Evolutionary conservation across 176 grass and related monocot genomes (phyloP).

Genomic region (Oryza longistaminata): DNA sequence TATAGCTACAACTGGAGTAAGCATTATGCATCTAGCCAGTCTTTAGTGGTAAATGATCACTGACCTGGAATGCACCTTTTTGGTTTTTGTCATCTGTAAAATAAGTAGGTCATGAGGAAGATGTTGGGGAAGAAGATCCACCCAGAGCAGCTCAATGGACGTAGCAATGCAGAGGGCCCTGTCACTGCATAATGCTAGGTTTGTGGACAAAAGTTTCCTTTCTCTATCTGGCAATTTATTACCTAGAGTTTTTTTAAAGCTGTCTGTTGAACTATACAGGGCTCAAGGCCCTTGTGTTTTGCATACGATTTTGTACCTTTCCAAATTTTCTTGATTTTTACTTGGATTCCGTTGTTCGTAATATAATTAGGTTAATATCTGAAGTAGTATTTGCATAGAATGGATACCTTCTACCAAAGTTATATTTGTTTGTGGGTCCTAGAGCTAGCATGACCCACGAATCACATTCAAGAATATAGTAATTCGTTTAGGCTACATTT

Average conservation of each 20-base stretch:
- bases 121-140: conserved; percentile 98
- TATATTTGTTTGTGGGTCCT: conserved; percentile 21
- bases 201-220: conserved; percentile 29
- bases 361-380: conserved; percentile 11
- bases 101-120: conserved; percentile 84
- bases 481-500: background rate
- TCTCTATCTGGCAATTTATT: conserved; percentile 52
- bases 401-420: background rate
- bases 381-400: background rate
- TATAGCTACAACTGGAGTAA: background rate
- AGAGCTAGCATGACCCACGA: background rate
- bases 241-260: conserved; percentile 26
- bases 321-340: background rate
- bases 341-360: background rate
- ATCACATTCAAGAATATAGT: conserved; percentile 4
- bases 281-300: background rate
- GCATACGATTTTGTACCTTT: background rate
- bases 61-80: conserved; percentile 24
- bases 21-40: conserved; percentile 13
- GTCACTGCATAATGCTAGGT: conserved; percentile 40
- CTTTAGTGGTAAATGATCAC: conserved; percentile 14
- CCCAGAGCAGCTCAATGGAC: conserved; percentile 65
- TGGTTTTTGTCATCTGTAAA: conserved; percentile 43
- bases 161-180: conserved; percentile 43
- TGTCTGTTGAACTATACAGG: conserved; percentile 4